A percentile compares a stretch with the other conserved stretches of the same genome.
These are phyloP conservation scores for Aureobasidium subglaciale DNA, from an alignment of 2,329 filamentous ascomycete genomes.

Conservation along the genomic window DNA sequence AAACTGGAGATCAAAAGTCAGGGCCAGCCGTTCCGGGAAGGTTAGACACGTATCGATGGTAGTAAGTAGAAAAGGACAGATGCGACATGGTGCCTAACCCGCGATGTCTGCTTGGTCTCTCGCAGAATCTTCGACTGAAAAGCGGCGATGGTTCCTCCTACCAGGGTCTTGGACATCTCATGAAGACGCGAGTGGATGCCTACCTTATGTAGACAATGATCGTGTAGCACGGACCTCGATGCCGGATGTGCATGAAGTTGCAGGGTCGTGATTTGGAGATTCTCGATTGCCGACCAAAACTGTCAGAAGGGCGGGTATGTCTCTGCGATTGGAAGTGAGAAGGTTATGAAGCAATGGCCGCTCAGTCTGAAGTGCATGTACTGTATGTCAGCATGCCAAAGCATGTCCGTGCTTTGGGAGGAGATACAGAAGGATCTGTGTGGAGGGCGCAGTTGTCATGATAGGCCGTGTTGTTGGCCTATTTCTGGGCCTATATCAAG, in stretches of 20 bases:
- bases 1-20: background rate
- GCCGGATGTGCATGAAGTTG: background rate
- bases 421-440: background rate
- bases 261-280: background rate
- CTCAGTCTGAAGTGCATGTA: background rate
- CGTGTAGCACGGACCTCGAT: background rate
- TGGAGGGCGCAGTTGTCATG: background rate
- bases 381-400: background rate
- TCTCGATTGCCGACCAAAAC: background rate
- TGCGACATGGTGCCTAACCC: too few relatives aligned
- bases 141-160: too few relatives aligned
- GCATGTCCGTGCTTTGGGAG: background rate
- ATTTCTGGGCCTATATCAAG: background rate
- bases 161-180: too few relatives aligned
- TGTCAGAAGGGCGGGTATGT: too few relatives aligned
- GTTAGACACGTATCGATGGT: too few relatives aligned
- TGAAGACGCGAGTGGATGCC: too few relatives aligned
- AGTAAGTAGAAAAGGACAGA: too few relatives aligned
- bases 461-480: background rate
- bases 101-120: too few relatives aligned
- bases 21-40: too few relatives aligned
- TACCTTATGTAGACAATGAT: conserved; percentile 5
- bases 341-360: background rate
- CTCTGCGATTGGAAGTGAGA: background rate
- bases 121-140: too few relatives aligned